Evolutionary conservation across 192 early-diverging fungal species (phyloP).

Genomic region (Rhizophagus sp.): DNA sequence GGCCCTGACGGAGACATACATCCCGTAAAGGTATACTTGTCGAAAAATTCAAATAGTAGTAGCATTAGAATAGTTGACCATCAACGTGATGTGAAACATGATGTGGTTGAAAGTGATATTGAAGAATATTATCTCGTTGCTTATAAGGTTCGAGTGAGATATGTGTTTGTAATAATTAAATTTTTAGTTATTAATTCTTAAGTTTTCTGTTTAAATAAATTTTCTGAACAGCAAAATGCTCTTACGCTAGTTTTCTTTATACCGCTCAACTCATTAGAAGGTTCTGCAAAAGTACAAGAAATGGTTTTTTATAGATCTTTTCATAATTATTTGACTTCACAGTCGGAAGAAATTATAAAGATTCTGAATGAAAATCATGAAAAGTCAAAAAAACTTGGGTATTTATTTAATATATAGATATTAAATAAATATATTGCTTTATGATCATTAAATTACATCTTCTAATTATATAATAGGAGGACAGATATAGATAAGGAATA

Average conservation of each 20-base stretch:
- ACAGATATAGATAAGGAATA: conserved; percentile 41
- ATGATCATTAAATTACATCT: not conserved
- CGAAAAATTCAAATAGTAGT: not conserved
- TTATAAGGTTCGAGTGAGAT: conserved; percentile 11
- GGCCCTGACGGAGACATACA: conserved; percentile 1
- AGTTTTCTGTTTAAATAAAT: not conserved
- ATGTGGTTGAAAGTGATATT: not conserved
- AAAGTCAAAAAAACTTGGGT: conserved; percentile 24
- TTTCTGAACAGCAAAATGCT: conserved; percentile 6
- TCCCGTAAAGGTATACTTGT: conserved; percentile 10
- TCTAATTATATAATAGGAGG: not conserved
- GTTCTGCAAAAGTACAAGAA: not conserved
- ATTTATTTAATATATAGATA: not conserved
- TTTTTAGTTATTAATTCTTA: not conserved
- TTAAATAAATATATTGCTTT: not conserved
- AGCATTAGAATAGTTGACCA: not conserved
- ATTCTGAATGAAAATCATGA: conserved; percentile 17
- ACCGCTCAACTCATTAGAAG: not conserved
- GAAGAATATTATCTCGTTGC: conserved; percentile 25
- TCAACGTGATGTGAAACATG: not conserved
- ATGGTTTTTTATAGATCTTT: conserved; percentile 14
- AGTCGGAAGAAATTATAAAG: conserved; percentile 12
- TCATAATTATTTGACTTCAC: conserved; percentile 11
- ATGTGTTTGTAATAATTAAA: not conserved
- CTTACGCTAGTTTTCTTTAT: conserved; percentile 26